phyloP scores from a whole-genome alignment of 176 grass and related monocot species.

The Metroxylon sagu region DNA sequence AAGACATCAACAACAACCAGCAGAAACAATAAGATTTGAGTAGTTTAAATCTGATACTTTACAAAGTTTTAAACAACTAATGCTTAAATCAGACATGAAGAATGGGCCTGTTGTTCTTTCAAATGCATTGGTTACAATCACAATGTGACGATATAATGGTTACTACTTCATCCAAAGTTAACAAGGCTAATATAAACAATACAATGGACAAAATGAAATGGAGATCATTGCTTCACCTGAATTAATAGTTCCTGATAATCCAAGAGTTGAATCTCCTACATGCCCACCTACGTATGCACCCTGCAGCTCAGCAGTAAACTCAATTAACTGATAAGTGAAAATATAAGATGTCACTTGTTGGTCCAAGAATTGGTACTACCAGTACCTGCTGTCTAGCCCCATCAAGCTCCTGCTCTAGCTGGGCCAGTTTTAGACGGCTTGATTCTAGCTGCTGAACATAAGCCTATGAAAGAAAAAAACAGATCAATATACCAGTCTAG shows the following conservation, averaged over 20 bases:
- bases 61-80: too few relatives aligned
- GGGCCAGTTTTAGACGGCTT: conserved; percentile 73
- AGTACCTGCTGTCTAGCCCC: conserved; percentile 60
- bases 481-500: too few relatives aligned
- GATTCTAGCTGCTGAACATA: conserved; percentile 95
- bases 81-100: too few relatives aligned
- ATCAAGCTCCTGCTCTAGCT: conserved; percentile 81
- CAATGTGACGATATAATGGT: too few relatives aligned
- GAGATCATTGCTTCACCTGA: conserved; percentile 30
- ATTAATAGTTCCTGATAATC: conserved; percentile 44
- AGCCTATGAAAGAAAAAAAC: conserved; percentile 36
- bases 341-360: not conserved
- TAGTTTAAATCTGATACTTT: too few relatives aligned
- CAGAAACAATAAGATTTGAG: too few relatives aligned
- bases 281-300: conserved; percentile 29
- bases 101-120: too few relatives aligned
- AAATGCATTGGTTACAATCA: too few relatives aligned
- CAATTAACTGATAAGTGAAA: not conserved
- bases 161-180: too few relatives aligned
- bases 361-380: not conserved
- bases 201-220: not conserved
- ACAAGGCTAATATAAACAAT: not conserved
- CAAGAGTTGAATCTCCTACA: conserved; percentile 41
- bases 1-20: too few relatives aligned
- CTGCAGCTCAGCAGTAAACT: conserved; percentile 22